Evolutionary conservation across 257 asterid species (phyloP).

Genomic region (Oldenlandia corymbosa): DNA sequence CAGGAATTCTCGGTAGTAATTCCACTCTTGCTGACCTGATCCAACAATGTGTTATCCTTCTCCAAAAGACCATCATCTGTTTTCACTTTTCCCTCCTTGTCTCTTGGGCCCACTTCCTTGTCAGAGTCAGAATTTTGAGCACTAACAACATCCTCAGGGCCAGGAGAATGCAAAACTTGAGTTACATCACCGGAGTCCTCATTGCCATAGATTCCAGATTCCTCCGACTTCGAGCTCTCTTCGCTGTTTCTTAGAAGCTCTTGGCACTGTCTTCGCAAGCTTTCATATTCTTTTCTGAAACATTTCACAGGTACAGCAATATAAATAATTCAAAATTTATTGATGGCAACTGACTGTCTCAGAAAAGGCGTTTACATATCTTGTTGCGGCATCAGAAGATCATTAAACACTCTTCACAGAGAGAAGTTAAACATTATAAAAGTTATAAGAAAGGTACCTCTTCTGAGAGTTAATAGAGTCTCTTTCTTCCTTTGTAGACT

Average conservation of each 20-base stretch:
- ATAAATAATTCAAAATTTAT: not conserved
- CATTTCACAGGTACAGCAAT: not conserved
- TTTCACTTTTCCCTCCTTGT: slow-evolving; percentile 18
- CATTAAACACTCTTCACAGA: slow-evolving; percentile 4
- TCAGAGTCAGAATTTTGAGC: slow-evolving; percentile 36
- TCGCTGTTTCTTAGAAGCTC: slow-evolving; percentile 43
- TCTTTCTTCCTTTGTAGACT: slow-evolving; percentile 68
- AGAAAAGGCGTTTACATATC: not conserved
- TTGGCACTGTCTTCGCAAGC: slow-evolving; percentile 58
- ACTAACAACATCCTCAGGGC: slow-evolving; percentile 43
- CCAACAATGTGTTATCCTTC: slow-evolving; percentile 28
- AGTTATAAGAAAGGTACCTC: slow-evolving; percentile 48
- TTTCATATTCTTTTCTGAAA: slow-evolving; percentile 58
- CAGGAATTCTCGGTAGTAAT: slow-evolving; percentile 33
- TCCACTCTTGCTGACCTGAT: slow-evolving; percentile 35
- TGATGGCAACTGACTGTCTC: not conserved
- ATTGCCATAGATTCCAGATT: slow-evolving; percentile 35
- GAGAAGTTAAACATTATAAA: not conserved
- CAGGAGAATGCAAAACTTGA: slow-evolving; percentile 42
- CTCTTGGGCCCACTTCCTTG: slow-evolving; percentile 26
- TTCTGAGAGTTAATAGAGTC: slow-evolving; percentile 43
- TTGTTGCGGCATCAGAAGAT: not conserved
- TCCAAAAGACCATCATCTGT: slow-evolving; percentile 5
- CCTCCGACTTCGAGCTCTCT: slow-evolving; percentile 42
- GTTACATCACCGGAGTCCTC: slow-evolving; percentile 45